phyloP scores from a whole-genome alignment of 768 basidiomycete genomes.

The Tricholoma furcatifolium region DNA sequence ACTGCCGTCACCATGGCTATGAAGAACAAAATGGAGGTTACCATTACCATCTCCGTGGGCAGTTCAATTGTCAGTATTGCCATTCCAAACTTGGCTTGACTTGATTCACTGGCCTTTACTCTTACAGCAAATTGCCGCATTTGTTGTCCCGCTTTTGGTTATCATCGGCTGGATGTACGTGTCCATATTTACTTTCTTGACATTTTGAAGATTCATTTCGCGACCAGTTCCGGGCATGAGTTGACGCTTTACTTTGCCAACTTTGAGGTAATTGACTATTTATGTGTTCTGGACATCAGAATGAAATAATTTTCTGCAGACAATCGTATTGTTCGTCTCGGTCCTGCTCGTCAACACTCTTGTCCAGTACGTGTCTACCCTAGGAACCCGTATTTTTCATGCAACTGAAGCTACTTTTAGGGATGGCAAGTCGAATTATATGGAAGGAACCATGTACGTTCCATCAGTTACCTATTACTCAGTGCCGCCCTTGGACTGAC shows the following conservation, averaged over 20 bases:
- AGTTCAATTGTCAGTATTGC: slow-evolving; percentile 67
- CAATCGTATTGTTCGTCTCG: slow-evolving; percentile 82
- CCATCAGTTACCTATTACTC: not conserved
- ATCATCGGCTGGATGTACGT: slow-evolving; percentile 85
- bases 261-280: slow-evolving; percentile 59
- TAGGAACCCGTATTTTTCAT: not conserved
- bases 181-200: slow-evolving; percentile 13
- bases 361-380: slow-evolving; percentile 53
- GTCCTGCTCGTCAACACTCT: slow-evolving; percentile 87
- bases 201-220: slow-evolving; percentile 1
- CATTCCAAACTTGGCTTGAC: not conserved
- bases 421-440: slow-evolving; percentile 87
- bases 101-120: not conserved
- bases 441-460: slow-evolving; percentile 81
- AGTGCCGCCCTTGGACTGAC: not conserved
- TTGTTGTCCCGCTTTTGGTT: slow-evolving; percentile 86
- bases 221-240: slow-evolving; percentile 57
- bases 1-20: slow-evolving; percentile 88
- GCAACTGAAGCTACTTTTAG: slow-evolving; percentile 25
- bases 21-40: slow-evolving; percentile 62
- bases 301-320: slow-evolving; percentile 37
- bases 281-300: slow-evolving; percentile 3
- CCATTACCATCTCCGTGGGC: slow-evolving; percentile 78
- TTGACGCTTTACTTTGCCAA: slow-evolving; percentile 82
- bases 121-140: slow-evolving; percentile 76